These are phyloP conservation scores for Globisporangium nunn DNA, from an alignment of 352 stramenopile genomes.

Conservation along the genomic window DNA sequence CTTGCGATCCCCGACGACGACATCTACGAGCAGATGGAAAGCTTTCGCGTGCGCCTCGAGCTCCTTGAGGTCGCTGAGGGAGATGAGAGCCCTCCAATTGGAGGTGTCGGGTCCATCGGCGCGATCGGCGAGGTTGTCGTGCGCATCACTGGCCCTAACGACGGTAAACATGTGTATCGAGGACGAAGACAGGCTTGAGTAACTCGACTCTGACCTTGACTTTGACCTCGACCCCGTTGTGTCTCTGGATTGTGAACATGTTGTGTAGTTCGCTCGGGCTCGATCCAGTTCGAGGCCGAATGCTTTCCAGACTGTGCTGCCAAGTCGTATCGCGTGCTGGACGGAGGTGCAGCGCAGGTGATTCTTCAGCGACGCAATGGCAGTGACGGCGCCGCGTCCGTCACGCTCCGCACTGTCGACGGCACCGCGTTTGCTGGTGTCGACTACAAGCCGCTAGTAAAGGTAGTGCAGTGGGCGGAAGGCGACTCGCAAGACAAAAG, in stretches of 20 bases:
- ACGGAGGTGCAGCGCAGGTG: constrained; percentile 40
- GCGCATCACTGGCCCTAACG: constrained; percentile 52
- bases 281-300: constrained; percentile 54
- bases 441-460: constrained; percentile 40
- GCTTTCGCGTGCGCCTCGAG: constrained; percentile 35
- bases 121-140: constrained; percentile 35
- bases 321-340: constrained; percentile 30
- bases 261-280: constrained; percentile 24
- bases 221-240: not conserved
- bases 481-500: constrained; percentile 41
- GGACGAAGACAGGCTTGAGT: not conserved
- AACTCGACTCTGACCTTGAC: not conserved
- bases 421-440: constrained; percentile 32
- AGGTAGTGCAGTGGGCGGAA: constrained; percentile 36
- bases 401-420: constrained; percentile 35
- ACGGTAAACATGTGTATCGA: constrained; percentile 14
- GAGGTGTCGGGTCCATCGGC: constrained; percentile 29
- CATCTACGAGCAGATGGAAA: constrained; percentile 45
- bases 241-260: not conserved
- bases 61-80: constrained; percentile 18
- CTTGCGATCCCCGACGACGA: constrained; percentile 37
- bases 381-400: constrained; percentile 35
- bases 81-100: constrained; percentile 3
- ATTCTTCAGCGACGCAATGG: constrained; percentile 51
- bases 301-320: constrained; percentile 60